Percentiles rank a stretch among this genome's conserved stretches.
Conservation (phyloP, 2,329 filamentous ascomycete genomes). For the Trichoderma harzianum region DNA sequence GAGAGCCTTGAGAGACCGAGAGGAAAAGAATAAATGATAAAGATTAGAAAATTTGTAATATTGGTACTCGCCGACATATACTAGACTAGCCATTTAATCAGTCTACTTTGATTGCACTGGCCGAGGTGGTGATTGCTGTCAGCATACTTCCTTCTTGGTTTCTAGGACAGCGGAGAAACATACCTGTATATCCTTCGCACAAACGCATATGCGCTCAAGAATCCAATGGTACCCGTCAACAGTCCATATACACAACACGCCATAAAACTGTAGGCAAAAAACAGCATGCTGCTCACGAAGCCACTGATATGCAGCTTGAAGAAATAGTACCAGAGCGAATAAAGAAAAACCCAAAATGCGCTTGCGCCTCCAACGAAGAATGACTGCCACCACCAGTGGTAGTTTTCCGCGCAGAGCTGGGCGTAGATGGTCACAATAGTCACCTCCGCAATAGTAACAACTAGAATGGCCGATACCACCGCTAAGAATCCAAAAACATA, state of each 20-base stretch:
- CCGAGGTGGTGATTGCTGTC: not conserved
- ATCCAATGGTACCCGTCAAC: constrained; percentile 78
- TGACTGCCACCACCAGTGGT: constrained; percentile 91
- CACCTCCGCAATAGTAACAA: constrained; percentile 76
- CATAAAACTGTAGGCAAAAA: constrained; percentile 81
- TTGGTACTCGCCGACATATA: not conserved
- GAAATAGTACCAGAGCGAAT: constrained; percentile 81
- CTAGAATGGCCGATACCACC: constrained; percentile 67
- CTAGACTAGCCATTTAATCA: constrained; percentile 24
- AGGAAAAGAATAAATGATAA: not conserved
- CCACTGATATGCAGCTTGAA: constrained; percentile 77
- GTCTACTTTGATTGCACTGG: constrained; percentile 52
- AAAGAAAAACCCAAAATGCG: constrained; percentile 76
- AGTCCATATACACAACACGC: constrained; percentile 79
- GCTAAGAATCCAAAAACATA: constrained; percentile 86
- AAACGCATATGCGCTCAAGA: constrained; percentile 80
- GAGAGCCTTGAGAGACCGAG: not conserved
- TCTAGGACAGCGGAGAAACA: constrained; percentile 31
- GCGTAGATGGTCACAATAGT: constrained; percentile 81
- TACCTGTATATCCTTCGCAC: constrained; percentile 78
- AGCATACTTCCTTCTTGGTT: not conserved
- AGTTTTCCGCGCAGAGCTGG: constrained; percentile 79
- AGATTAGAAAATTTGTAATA: not conserved
- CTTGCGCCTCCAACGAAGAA: constrained; percentile 76
- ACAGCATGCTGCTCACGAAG: constrained; percentile 74